phyloP scores from a whole-genome alignment of 441 rosid genomes.

The Gossypium schwendimanii region DNA sequence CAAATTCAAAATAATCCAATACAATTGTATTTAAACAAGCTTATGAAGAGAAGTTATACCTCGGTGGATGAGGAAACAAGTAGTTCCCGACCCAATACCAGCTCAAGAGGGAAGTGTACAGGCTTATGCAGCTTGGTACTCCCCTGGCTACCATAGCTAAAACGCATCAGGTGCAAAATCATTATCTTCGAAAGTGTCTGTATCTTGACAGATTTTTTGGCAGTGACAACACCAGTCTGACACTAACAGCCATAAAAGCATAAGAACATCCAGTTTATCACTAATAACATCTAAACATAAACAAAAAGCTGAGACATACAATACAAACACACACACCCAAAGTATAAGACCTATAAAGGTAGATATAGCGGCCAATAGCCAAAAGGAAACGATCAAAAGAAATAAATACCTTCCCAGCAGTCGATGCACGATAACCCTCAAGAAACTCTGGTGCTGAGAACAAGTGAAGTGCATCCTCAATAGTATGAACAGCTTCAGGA shows the following conservation, averaged over 20 bases:
- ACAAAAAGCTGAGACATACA: not conserved
- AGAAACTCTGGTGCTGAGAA: constrained; percentile 75
- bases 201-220: constrained; percentile 73
- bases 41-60: constrained; percentile 31
- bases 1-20: not conserved
- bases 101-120: constrained; percentile 78
- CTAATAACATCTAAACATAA: not conserved
- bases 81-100: constrained; percentile 56
- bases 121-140: constrained; percentile 83
- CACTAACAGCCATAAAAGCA: not conserved
- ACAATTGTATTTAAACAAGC: not conserved
- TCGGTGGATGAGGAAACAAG: constrained; percentile 54
- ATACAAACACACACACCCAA: not conserved
- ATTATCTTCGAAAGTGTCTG: constrained; percentile 75
- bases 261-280: not conserved
- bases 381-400: constrained; percentile 3
- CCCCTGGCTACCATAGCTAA: constrained; percentile 85
- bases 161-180: constrained; percentile 94
- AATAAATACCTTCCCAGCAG: constrained; percentile 63
- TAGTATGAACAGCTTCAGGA: constrained; percentile 56
- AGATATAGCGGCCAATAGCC: not conserved
- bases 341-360: not conserved
- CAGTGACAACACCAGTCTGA: constrained; percentile 76
- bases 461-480: constrained; percentile 80
- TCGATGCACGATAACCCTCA: constrained; percentile 78